phyloP scores from a whole-genome alignment of 805 yeast species.

The Lipomyces oligophaga region DNA sequence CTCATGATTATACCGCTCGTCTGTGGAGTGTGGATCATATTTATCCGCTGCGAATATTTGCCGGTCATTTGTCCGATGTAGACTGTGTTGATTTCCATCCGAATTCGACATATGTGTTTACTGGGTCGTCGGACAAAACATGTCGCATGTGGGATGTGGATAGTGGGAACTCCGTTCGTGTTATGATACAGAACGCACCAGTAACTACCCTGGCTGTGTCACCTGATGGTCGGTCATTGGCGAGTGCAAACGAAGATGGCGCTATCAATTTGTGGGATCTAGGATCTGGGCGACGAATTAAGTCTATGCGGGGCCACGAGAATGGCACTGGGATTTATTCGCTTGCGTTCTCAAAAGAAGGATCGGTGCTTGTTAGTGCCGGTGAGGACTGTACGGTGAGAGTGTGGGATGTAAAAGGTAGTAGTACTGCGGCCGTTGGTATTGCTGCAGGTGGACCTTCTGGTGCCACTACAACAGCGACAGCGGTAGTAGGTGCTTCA shows the following conservation, averaged over 20 bases:
- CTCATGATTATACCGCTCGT: constrained; percentile 96
- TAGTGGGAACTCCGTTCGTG: constrained; percentile 82
- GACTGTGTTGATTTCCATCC: constrained; percentile 95
- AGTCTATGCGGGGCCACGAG: constrained; percentile 94
- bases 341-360: constrained; percentile 78
- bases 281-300: constrained; percentile 82
- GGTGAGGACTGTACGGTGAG: constrained; percentile 91
- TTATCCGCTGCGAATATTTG: constrained; percentile 90
- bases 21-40: constrained; percentile 98
- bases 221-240: constrained; percentile 96
- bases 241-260: constrained; percentile 82
- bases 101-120: constrained; percentile 86
- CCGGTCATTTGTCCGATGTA: constrained; percentile 95
- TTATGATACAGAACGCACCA: constrained; percentile 88
- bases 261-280: constrained; percentile 89
- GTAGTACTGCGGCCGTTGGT: constrained; percentile 39
- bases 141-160: constrained; percentile 97
- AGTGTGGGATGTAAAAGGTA: constrained; percentile 91
- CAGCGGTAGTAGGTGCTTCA: constrained; percentile 20
- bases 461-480: constrained; percentile 8
- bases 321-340: constrained; percentile 72
- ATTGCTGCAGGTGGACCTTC: constrained; percentile 1
- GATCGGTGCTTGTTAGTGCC: constrained; percentile 82
- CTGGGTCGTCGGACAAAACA: constrained; percentile 94
- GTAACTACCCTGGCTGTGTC: constrained; percentile 81